Evolutionary conservation across 2,329 filamentous ascomycete genomes (phyloP), one percentile per base, ranked within the genome.

Genomic region (Nothopassalora personata): DNA sequence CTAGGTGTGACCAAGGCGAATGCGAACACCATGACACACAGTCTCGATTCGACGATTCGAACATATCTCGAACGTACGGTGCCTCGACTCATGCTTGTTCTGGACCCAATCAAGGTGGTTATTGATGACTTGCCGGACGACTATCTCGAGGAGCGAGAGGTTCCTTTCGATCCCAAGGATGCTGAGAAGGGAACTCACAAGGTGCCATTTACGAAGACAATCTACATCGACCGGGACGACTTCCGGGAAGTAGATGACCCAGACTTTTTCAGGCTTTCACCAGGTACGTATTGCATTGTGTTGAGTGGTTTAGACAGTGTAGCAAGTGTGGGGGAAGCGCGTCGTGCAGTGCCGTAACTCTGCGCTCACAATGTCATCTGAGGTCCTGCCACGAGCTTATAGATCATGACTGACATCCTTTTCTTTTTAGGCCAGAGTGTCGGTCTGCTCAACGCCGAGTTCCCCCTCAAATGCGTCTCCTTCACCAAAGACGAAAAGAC

Each of bases 61-160:
- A 86, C 86, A 64, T 95, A 96, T 72, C 86, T 97, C 13, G 93
- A 97, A 73, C 84, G 84, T 52, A 91, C 90, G 0, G 91, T 96
- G 0, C 92, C 93, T 1, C 86, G 93, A 28, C 81, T 97, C 11
- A 94, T 95, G 88, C 81, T 97, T 31, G 85, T 97, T 1, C 82
- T 96, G 19, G 91, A 97, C 65, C 93, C 93, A 0, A 79, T 97
- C 49, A 87, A 86, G 34, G 86, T 97, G 11, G 79, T 90, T 31
- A 91, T 97, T 60, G 89, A 94, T 65, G 89, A 93, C 68, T 80
- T 89, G 0, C 82, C 86, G 13, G 87, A 89, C 56, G 80, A 88
- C 54, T 84, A 89, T 59, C 63, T 78, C 33, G 81, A 85, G 64
- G 83, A 88, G 60, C 73, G 93, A 3, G 82, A 84, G 2, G 78